Base-by-base conservation (phyloP, 108 stramenopile genomes). In the Pinguiococcus pyrenoidosus region DNA sequence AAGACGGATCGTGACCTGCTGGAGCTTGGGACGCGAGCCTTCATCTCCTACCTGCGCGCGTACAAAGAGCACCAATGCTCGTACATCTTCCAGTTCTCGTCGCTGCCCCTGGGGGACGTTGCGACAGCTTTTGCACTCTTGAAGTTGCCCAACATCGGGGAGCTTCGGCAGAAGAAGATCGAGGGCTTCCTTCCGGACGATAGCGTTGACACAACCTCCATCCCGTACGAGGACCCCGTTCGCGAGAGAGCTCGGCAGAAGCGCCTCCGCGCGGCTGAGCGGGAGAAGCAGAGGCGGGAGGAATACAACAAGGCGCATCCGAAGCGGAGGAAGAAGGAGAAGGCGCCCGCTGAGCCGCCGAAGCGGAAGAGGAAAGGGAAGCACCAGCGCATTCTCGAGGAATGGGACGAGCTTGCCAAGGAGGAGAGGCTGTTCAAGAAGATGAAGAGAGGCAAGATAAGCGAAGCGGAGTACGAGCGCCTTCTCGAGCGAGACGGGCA, bases 341-440 rank as follows among this genome's bases (percentile, higher is more conserved):
- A 27, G 25, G 23, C 23, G 13, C 27, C 23, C 27, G 40, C 24
- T 0, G 21, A 9, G 27, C 29, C 89, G 5, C 85, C 89, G 64
- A 80, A 80, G 3, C 78, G 84, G 43, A 85, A 85, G 62, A 88
- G 87, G 73, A 64, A 80, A 29, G 85, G 94, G 16, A 61, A 73
- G 36, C 72, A 85, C 40, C 72, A 73, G 32, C 75, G 78, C 49
- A 79, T 99, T 27, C 56, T 78, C 21, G 91, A 89, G 49, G 97
- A 99, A 49, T 99, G 97, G 97, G 93, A 96, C 42, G 91, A 93
- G 32, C 64, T 99, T 28, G 97, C 91, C 3, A 83, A 82, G 55
- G 97, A 99, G 57, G 92, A 95, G 54, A 51, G 89, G 21, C 63
- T 94, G 54, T 82, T 74, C 62, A 86, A 87, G 64, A 85, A 87